Evolutionary conservation across 192 early-diverging fungal species (phyloP), one percentile per base, ranked within the genome.

Genomic region (Backusella luteola): DNA sequence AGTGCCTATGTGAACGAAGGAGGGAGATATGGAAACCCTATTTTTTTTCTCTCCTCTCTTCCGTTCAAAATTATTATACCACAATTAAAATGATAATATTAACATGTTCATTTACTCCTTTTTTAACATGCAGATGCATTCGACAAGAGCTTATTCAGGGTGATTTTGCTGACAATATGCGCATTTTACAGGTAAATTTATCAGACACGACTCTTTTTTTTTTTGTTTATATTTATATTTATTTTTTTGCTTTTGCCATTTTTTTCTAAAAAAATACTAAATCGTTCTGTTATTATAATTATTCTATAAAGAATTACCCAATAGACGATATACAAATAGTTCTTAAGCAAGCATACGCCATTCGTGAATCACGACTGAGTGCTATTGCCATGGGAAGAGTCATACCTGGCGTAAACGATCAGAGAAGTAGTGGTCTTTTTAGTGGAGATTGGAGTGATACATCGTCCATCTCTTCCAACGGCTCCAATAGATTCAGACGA

Each of bases 121-220:
- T 59, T 59, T 23, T 23, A 21, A 59, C 56, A 34, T 34, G 26
- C n/a, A 89, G 86, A 17, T 86, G 87, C 67, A 77, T 90, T 35
- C 84, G 88, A 9, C 52, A 73, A 19, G 85, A 87, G 12, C 83
- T 94, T 26, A 68, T 92, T 73, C 39, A 63, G 15, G 87, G 87
- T 3, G 80, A 85, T 41, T 91, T 94, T 81, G 87, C 87, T 9
- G 89, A 89, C 67, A 91, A 88, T 74, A 71, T 92, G 42, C 81
- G 84, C 66, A 32, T 92, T 15, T 75, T 92, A 38, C 90, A 91
- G 85, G 89, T 90, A 82, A 52, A 34, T 44, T 26, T 34, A 23
- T n/a, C 68, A 23, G 26, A 17, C 39, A 35, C 42, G 70, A 19
- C 19, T 17, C 4, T 49, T 49, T 46, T 19, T 19, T 17, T 52